phyloP scores from a whole-genome alignment of 805 yeast species.

The Lipomyces yamanashiensis region DNA sequence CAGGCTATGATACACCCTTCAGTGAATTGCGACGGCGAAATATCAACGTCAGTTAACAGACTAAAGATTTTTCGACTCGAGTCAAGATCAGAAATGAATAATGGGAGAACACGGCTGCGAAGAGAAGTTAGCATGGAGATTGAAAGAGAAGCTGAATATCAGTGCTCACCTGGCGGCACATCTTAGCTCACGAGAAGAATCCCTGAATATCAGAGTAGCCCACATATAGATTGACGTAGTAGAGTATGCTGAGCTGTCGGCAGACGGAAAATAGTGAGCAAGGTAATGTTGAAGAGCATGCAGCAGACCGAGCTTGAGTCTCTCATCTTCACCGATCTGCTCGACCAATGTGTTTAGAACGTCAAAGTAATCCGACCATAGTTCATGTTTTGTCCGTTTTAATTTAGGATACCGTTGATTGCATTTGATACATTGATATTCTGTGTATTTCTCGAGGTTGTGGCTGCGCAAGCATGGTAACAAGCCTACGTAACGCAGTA shows the following conservation, averaged over 20 bases:
- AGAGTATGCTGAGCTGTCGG: background rate
- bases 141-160: background rate
- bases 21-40: background rate
- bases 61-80: slow-evolving; percentile 16
- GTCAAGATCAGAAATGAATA: slow-evolving; percentile 2
- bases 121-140: background rate
- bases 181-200: background rate
- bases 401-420: background rate
- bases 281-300: slow-evolving; percentile 1
- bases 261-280: background rate
- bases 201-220: background rate
- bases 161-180: slow-evolving; percentile 4
- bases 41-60: background rate
- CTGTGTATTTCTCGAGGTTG: background rate
- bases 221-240: background rate
- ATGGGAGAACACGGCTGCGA: slow-evolving; percentile 11
- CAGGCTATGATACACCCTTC: slow-evolving; percentile 52
- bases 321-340: background rate
- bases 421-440: background rate
- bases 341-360: background rate
- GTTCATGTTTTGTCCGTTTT: background rate
- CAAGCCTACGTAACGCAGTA: background rate
- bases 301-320: background rate
- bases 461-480: slow-evolving; percentile 6
- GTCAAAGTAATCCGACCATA: slow-evolving; percentile 9